These are phyloP conservation scores for Xylaria venustula DNA, from an alignment of 495 filamentous ascomycete species.

Conservation along the genomic window DNA sequence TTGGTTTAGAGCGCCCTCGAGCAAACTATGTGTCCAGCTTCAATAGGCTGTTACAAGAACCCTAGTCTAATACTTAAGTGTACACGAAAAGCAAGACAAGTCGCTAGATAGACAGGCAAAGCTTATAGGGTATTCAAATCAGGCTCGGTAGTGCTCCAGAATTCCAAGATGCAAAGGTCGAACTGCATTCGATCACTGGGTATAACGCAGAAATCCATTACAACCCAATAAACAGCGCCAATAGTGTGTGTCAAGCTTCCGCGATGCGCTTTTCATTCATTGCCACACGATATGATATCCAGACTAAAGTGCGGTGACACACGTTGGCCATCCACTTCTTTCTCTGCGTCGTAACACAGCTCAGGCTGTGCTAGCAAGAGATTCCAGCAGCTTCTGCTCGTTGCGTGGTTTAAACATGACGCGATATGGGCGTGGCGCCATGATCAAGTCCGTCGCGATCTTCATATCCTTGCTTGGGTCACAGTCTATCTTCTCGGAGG, in stretches of 20 bases:
- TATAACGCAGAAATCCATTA: no score
- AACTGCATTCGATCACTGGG: no score
- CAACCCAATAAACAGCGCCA: no score
- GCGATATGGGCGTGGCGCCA: conserved; percentile 55
- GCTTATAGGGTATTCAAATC: no score
- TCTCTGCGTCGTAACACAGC: not conserved
- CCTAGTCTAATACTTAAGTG: no score
- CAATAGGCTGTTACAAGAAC: not conserved
- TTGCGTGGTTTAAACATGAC: conserved; percentile 56
- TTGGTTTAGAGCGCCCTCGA: not conserved
- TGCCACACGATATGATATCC: not conserved
- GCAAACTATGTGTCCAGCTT: not conserved
- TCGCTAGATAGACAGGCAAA: no score
- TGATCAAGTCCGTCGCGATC: conserved; percentile 58
- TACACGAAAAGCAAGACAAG: no score
- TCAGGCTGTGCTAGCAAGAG: conserved; percentile 18
- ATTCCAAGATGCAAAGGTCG: no score
- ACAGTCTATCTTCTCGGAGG: conserved; percentile 47
- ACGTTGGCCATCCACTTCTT: not conserved
- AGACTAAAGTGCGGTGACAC: not conserved
- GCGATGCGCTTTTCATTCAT: not conserved
- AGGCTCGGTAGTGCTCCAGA: no score
- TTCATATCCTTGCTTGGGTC: conserved; percentile 56
- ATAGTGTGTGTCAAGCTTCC: no score
- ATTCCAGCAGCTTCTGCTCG: conserved; percentile 36